Conservation (phyloP, 2,329 filamentous ascomycete species). For the Clathrospora elynae region DNA sequence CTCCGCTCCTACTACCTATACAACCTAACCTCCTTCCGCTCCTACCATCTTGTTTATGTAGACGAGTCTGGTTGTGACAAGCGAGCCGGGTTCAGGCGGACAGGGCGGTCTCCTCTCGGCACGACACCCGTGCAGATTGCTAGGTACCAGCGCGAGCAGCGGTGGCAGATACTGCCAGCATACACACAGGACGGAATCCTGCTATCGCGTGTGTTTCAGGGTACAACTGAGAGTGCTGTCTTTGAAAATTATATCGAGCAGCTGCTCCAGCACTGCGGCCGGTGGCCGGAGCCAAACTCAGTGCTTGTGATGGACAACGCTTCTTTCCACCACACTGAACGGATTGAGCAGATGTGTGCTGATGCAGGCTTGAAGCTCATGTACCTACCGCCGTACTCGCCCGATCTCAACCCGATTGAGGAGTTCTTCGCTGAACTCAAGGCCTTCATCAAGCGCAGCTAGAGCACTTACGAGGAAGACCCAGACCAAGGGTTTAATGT, state of each 20-base stretch:
- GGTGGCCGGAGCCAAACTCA: constrained; percentile 43
- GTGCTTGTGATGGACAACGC: too few relatives aligned
- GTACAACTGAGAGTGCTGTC: constrained; percentile 16
- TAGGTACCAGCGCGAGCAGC: too few relatives aligned
- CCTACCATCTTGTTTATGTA: too few relatives aligned
- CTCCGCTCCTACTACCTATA: too few relatives aligned
- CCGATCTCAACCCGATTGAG: constrained; percentile 47
- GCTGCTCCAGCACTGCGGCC: constrained; percentile 40
- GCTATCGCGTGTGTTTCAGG: constrained; percentile 16
- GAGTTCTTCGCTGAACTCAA: constrained; percentile 49
- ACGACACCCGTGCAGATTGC: too few relatives aligned
- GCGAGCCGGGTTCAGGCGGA: too few relatives aligned
- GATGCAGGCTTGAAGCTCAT: constrained; percentile 41
- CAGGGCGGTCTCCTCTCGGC: too few relatives aligned
- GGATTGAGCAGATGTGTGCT: constrained; percentile 37
- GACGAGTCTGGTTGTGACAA: too few relatives aligned
- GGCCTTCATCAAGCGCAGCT: constrained; percentile 40
- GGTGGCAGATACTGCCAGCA: too few relatives aligned
- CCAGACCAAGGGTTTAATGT: constrained; percentile 24
- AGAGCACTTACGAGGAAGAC: constrained; percentile 17
- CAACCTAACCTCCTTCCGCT: too few relatives aligned
- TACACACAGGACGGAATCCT: constrained; percentile 23
- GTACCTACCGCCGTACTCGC: constrained; percentile 47
- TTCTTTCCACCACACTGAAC: constrained; percentile 42
- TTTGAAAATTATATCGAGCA: constrained; percentile 34